A percentile compares a stretch with the other conserved stretches of the same genome.
Evolutionary conservation across 441 rosid genomes (phyloP).

Genomic region (Gossypium lobatum): DNA sequence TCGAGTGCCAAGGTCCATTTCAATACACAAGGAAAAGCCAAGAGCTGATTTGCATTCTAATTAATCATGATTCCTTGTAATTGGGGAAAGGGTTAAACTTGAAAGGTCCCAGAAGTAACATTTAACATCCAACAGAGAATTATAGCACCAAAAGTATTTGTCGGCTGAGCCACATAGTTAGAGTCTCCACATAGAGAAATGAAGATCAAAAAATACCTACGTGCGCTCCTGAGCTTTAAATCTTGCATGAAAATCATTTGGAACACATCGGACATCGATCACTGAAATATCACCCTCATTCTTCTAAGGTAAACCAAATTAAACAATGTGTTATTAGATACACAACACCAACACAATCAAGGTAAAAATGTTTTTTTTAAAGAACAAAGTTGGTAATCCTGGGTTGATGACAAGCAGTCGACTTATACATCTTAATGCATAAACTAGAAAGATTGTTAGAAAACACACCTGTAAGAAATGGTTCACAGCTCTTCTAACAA

Average conservation of each 20-base stretch:
- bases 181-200: background rate
- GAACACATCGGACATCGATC: conserved; percentile 70
- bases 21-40: background rate
- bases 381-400: background rate
- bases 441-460: conserved; percentile 10
- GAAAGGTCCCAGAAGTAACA: background rate
- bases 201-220: conserved; percentile 53
- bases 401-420: background rate
- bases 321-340: conserved; percentile 15
- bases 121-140: background rate
- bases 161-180: background rate
- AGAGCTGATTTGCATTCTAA: background rate
- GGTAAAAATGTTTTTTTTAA: background rate
- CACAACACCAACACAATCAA: background rate
- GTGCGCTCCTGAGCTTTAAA: conserved; percentile 82
- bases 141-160: background rate
- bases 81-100: background rate
- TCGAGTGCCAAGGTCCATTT: background rate
- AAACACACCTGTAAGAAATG: conserved; percentile 82
- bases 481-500: conserved; percentile 85
- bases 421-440: background rate
- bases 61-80: background rate
- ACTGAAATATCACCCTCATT: conserved; percentile 72
- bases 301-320: conserved; percentile 35
- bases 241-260: conserved; percentile 83